Conservation (phyloP, 306 rosid genomes). For the Ormosia emarginata region DNA sequence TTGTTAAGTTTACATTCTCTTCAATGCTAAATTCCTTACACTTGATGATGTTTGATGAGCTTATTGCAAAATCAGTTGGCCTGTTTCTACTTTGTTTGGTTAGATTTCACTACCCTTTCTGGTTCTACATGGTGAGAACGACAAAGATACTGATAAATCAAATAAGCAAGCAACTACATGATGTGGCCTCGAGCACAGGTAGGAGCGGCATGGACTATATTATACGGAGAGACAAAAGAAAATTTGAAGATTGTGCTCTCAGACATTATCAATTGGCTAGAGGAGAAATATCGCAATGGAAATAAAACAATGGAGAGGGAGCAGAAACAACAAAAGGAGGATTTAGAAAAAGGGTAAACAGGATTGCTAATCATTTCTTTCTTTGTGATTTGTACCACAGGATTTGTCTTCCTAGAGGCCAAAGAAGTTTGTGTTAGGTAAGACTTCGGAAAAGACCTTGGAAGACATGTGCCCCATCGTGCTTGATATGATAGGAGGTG, state of each 20-base stretch:
- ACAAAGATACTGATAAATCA: constrained; percentile 60
- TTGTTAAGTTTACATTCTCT: neutral
- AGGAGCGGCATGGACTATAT: constrained; percentile 95
- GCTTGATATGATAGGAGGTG: too few species aligned
- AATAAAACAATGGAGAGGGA: constrained; percentile 65
- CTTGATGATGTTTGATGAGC: neutral
- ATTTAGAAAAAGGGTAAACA: neutral
- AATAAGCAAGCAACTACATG: constrained; percentile 59
- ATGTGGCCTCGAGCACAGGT: constrained; percentile 61
- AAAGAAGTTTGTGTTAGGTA: neutral
- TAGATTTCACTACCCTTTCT: constrained; percentile 77
- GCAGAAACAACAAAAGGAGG: constrained; percentile 48
- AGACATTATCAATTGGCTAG: constrained; percentile 69
- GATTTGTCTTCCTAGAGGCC: neutral
- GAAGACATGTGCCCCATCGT: neutral
- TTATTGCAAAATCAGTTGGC: neutral
- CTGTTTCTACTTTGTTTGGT: neutral
- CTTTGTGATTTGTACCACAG: neutral
- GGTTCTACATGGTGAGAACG: constrained; percentile 72
- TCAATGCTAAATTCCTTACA: neutral
- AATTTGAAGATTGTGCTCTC: constrained; percentile 58
- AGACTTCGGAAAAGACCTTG: neutral
- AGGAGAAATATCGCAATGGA: constrained; percentile 32
- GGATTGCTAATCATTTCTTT: neutral
- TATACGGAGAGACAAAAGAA: constrained; percentile 78